These are phyloP conservation scores for Carpinus fangiana DNA, from an alignment of 306 rosid genomes.

Conservation along the genomic window DNA sequence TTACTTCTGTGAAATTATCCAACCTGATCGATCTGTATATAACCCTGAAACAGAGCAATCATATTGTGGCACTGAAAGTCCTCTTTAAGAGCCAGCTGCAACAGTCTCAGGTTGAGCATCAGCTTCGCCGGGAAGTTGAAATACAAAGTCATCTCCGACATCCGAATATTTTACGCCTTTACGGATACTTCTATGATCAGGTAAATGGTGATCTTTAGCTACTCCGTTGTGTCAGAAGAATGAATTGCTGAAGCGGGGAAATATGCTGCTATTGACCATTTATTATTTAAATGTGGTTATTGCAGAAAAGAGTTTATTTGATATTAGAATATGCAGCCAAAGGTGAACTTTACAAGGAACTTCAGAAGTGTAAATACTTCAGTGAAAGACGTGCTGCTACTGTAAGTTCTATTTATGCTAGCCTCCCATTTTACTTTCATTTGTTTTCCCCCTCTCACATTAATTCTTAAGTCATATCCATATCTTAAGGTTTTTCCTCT, in stretches of 20 bases:
- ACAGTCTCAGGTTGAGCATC: slow-evolving; percentile 99
- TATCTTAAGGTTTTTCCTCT: background rate
- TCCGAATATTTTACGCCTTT: slow-evolving; percentile 87
- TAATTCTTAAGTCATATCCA: background rate
- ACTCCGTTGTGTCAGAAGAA: background rate
- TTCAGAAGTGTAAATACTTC: slow-evolving; percentile 93
- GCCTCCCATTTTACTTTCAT: background rate
- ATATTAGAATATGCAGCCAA: slow-evolving; percentile 94
- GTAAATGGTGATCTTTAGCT: slow-evolving; percentile 32
- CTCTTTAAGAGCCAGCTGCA: slow-evolving; percentile 96
- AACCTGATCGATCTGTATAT: slow-evolving; percentile 19
- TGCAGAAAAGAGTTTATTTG: slow-evolving; percentile 94
- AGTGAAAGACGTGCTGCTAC: slow-evolving; percentile 99
- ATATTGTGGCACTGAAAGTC: slow-evolving; percentile 90
- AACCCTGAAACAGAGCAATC: slow-evolving; percentile 76
- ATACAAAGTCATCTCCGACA: slow-evolving; percentile 98
- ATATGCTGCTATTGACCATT: slow-evolving; percentile 16
- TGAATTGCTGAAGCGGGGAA: slow-evolving; percentile 7
- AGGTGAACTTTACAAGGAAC: slow-evolving; percentile 98
- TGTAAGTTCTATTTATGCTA: slow-evolving; percentile 48
- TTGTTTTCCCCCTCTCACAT: background rate
- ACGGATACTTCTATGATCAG: slow-evolving; percentile 97
- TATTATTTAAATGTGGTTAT: slow-evolving; percentile 1
- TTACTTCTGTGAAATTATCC: slow-evolving; percentile 7
- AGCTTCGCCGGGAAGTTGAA: slow-evolving; percentile 96